Evolutionary conservation across 2,329 filamentous ascomycete species (phyloP), one percentile per base, ranked within the genome.

Genomic region (Phaeosphaeriaceae sp.): DNA sequence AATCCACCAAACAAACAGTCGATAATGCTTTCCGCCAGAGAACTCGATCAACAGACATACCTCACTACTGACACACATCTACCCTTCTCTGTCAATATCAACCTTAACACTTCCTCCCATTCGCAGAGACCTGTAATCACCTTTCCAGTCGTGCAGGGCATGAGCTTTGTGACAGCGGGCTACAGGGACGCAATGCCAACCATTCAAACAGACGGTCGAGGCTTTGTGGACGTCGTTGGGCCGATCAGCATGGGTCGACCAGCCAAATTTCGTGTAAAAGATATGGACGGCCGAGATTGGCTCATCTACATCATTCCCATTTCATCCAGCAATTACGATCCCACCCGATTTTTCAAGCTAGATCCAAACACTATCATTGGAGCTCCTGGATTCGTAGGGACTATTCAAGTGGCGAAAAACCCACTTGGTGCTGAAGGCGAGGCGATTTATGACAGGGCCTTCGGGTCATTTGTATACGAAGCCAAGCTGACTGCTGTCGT

Each of bases 91-190:
- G 81, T 81, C 12, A 85, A 90, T 55, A 84, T 91, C 37, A 87
- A 89, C 36, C 77, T 97, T 26, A 60, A 55, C 12, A 81, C 77
- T 42, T 79, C 81, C 2, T 76, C 79, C 17, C 66, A 72, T n/a
- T 77, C 77, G 2, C 79, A 81, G 6, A 70, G 78, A 1, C 82
- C 87, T 0, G 78, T 82, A 1, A 81, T 97, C 16, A 87, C 84
- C 0, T 91, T 96, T 57, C 92, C 92, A 0, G 68, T 97, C 6
- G 85, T 96, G 0, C 93, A 97, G 67, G 94, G 94, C 9, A 94
- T 95, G 85, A 87, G 85, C 0, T 96, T 92, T 62, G 79, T 96
- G 15, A 97, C 92, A 4, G 92, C 81, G 0, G 72, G 88, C 15
- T 97, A 92, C 73, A 80, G 79, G 45, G 84, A 85, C 23, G 80